These are phyloP conservation scores for Cinchona pubescens DNA, from an alignment of 257 asterid species.

Conservation along the genomic window DNA sequence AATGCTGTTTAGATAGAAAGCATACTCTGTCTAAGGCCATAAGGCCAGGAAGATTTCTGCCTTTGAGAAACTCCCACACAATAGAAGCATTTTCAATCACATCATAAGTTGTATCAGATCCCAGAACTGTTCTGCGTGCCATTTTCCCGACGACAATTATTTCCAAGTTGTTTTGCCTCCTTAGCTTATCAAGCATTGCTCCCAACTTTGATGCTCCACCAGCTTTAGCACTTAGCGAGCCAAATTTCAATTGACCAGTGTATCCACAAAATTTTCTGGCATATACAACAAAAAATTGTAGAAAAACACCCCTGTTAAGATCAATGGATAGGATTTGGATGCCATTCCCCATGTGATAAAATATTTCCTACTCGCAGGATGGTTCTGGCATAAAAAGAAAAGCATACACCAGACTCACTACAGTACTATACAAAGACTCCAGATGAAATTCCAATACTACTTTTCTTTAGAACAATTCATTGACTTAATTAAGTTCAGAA, in stretches of 20 bases:
- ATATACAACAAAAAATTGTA: constrained; percentile 1
- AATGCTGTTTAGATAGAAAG: constrained; percentile 13
- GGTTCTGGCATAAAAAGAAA: neutral
- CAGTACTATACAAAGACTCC: neutral
- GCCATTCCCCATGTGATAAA: neutral
- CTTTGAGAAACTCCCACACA: constrained; percentile 86
- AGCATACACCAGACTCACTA: neutral
- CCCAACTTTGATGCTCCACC: constrained; percentile 57
- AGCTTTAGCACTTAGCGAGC: constrained; percentile 38
- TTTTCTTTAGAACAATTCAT: neutral
- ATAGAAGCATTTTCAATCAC: constrained; percentile 55
- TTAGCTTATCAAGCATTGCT: constrained; percentile 41
- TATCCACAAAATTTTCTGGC: constrained; percentile 82
- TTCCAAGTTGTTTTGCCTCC: constrained; percentile 40
- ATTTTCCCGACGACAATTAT: constrained; percentile 61
- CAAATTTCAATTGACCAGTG: constrained; percentile 70
- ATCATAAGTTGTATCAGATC: constrained; percentile 30
- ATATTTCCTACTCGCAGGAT: neutral
- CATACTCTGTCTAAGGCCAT: constrained; percentile 88
- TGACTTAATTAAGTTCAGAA: constrained; percentile 1
- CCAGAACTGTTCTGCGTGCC: constrained; percentile 37
- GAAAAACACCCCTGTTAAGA: neutral
- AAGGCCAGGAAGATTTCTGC: constrained; percentile 88
- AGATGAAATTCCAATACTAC: neutral
- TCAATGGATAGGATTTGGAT: neutral